A percentile compares a stretch with the other conserved stretches of the same genome.
Conservation (phyloP, 495 filamentous ascomycete species). For the Aspergillus kassunensis region DNA sequence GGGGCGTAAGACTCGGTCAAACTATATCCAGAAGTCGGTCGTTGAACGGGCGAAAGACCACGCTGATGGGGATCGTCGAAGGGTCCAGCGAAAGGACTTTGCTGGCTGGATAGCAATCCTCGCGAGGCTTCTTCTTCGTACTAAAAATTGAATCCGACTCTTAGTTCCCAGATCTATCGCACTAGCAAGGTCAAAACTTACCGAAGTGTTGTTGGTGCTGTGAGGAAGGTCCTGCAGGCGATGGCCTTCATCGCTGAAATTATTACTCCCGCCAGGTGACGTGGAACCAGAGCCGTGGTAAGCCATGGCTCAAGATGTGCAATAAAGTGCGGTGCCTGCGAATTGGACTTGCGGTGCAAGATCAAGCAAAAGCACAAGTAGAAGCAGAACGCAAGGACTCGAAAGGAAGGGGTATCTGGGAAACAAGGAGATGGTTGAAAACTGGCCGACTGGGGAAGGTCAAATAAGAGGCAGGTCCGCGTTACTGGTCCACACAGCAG, state of each 20-base stretch:
- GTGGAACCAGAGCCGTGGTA: slow-evolving; percentile 44
- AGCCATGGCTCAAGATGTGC: slow-evolving; percentile 42
- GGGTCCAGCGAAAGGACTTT: slow-evolving; percentile 55
- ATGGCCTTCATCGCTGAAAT: slow-evolving; percentile 52
- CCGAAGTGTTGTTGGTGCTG: slow-evolving; percentile 40
- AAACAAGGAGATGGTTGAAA: slow-evolving; percentile 21
- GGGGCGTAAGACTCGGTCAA: slow-evolving; percentile 86
- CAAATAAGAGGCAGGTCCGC: slow-evolving; percentile 10
- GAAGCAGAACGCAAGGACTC: slow-evolving; percentile 18
- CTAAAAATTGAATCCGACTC: slow-evolving; percentile 2
- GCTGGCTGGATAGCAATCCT: slow-evolving; percentile 66
- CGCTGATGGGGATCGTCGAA: slow-evolving; percentile 71
- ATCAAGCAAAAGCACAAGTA: slow-evolving; percentile 10
- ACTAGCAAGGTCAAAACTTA: slow-evolving; percentile 35
- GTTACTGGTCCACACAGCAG: slow-evolving; percentile 11
- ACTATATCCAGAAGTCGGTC: slow-evolving; percentile 68
- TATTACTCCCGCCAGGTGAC: slow-evolving; percentile 33
- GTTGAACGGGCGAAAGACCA: slow-evolving; percentile 41
- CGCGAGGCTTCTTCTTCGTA: slow-evolving; percentile 73
- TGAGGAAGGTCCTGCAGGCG: slow-evolving; percentile 62
- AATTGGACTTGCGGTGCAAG: slow-evolving; percentile 12
- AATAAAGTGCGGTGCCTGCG: slow-evolving; percentile 9
- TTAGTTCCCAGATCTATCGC: background rate
- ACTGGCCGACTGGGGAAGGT: slow-evolving; percentile 12
- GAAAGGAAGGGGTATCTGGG: slow-evolving; percentile 23